A percentile compares a stretch with the other conserved stretches of the same genome.
Conservation (phyloP, 768 basidiomycete species). For the Lactarius tabidus region DNA sequence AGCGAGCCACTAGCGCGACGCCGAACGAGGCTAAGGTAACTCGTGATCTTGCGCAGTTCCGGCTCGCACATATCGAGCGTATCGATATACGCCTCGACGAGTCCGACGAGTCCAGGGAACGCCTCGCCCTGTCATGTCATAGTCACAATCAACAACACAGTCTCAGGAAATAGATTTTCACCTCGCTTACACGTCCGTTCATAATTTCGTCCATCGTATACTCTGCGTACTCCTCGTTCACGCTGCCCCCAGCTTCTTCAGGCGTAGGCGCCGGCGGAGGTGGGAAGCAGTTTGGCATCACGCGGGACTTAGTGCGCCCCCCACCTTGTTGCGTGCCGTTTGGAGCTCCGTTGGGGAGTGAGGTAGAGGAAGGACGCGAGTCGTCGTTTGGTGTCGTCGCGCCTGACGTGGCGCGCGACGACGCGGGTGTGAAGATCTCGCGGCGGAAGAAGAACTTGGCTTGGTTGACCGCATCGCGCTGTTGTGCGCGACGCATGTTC, state of each 20-base stretch:
- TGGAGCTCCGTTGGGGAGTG: conserved; percentile 20
- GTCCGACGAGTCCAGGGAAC: conserved; percentile 78
- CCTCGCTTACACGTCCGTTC: conserved; percentile 76
- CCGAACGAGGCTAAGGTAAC: conserved; percentile 78
- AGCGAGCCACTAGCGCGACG: conserved; percentile 76
- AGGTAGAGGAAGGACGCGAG: conserved; percentile 32
- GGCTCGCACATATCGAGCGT: conserved; percentile 71
- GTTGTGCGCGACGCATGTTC: conserved; percentile 91
- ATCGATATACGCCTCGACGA: conserved; percentile 81
- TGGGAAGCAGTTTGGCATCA: conserved; percentile 69
- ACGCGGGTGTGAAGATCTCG: conserved; percentile 59
- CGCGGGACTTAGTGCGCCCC: conserved; percentile 49
- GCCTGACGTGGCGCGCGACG: conserved; percentile 37
- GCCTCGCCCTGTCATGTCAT: conserved; percentile 50
- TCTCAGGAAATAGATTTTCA: too few relatives aligned
- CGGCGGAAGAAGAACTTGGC: conserved; percentile 89
- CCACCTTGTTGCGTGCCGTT: conserved; percentile 24
- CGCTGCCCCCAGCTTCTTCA: conserved; percentile 41
- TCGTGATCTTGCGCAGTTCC: conserved; percentile 58
- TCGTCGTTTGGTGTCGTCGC: conserved; percentile 36
- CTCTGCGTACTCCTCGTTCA: conserved; percentile 86
- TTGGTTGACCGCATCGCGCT: conserved; percentile 67
- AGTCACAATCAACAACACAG: too few relatives aligned
- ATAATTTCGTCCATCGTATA: conserved; percentile 92
- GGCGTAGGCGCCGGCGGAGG: conserved; percentile 47